Evolutionary conservation across 371 early-diverging fungal genomes (phyloP), one percentile per base, ranked within the genome.

Genomic region (Mucor irregularis): DNA sequence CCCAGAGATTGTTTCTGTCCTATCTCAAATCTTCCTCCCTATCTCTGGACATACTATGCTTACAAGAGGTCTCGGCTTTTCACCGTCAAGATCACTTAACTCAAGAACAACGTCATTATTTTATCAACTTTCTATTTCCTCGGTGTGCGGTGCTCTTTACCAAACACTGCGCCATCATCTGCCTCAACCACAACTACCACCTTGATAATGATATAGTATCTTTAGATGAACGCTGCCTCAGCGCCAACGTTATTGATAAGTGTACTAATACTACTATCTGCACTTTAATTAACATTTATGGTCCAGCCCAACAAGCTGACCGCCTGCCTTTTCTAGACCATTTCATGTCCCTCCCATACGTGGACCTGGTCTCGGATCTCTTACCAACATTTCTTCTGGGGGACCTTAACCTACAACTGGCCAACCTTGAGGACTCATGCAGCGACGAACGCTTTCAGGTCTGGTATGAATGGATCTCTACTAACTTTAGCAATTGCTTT

Each of bases 351-450:
- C 2, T 50, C 40, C n/a, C n/a, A n/a, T 53, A 44, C 11, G 13
- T 16, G 3, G 5, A 29, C 7, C 28, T 49, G 2, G n/a, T 29
- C 1, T 3, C 1, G 4, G 1, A 2, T 0, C n/a, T 25, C 13
- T 14, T 39, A 2, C 6, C 48, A 29, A 29, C 22, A 21, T n/a
- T 54, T 7, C 14, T 61, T 0, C n/a, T 61, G 8, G 43, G 55
- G 10, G 55, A 61, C 54, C 45, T 61, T 9, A 53, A 53, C 7
- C 19, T 43, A n/a, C n/a, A 30, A 21, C 39, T 26, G n/a, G 11
- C 8, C 29, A 24, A 21, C 16, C 16, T 31, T n/a, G n/a, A n/a
- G n/a, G n/a, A n/a, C n/a, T n/a, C n/a, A n/a, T n/a, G n/a, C n/a
- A n/a, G n/a, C n/a, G n/a, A n/a, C n/a, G 4, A 21, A 19, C 2